Evolutionary conservation across 768 basidiomycete species (phyloP).

Genomic region (Auriscalpium microsporum): DNA sequence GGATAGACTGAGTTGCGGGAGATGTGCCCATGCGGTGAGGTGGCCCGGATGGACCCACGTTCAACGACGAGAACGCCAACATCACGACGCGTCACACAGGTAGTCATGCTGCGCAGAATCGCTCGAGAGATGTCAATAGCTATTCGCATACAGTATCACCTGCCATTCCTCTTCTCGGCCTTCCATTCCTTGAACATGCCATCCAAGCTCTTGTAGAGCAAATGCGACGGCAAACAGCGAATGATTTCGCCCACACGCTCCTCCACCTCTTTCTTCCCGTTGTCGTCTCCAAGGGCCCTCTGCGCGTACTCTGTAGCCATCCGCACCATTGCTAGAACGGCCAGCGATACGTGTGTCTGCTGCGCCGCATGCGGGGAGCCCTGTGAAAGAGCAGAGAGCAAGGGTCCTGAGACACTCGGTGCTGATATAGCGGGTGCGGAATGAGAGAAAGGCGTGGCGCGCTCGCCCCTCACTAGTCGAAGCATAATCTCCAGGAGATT

Average conservation of each 20-base stretch:
- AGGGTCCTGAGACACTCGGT: slow-evolving; percentile 58
- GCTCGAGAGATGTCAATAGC: too few species aligned
- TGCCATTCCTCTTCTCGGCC: slow-evolving; percentile 71
- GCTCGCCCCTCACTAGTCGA: slow-evolving; percentile 84
- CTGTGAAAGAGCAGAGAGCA: slow-evolving; percentile 60
- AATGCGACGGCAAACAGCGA: slow-evolving; percentile 74
- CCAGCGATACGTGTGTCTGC: slow-evolving; percentile 91
- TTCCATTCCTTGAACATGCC: slow-evolving; percentile 92
- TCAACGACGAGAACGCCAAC: too few species aligned
- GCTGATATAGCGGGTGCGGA: slow-evolving; percentile 52
- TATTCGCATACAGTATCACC: slow-evolving; percentile 9
- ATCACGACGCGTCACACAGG: too few species aligned
- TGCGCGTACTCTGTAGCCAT: slow-evolving; percentile 77
- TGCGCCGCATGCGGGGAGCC: slow-evolving; percentile 76
- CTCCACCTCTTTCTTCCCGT: slow-evolving; percentile 66
- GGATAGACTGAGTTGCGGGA: not conserved
- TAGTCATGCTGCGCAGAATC: too few species aligned
- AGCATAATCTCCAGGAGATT: slow-evolving; percentile 91
- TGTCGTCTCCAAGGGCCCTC: slow-evolving; percentile 50
- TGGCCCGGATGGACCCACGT: too few species aligned
- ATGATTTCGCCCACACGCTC: slow-evolving; percentile 83
- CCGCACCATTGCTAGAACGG: slow-evolving; percentile 85
- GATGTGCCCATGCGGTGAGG: not conserved
- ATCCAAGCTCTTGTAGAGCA: slow-evolving; percentile 88
- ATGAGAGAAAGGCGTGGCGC: slow-evolving; percentile 63